Base-by-base conservation (phyloP, 345 rosid genomes). In the Bruguiera gymnorhiza region DNA sequence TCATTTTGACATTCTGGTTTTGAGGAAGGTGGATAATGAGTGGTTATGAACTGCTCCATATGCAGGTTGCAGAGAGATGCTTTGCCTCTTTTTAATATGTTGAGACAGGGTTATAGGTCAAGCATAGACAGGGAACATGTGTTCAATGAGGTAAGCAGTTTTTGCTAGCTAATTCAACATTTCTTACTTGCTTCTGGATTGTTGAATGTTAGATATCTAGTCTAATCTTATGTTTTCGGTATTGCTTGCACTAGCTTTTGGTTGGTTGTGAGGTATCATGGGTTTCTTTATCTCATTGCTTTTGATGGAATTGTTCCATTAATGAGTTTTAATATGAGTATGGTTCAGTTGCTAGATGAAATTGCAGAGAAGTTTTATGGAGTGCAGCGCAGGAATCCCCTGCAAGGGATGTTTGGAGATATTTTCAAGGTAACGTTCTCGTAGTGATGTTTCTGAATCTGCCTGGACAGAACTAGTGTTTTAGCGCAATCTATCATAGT, bases 31-130 rank as follows among this genome's bases (percentile, higher is more conserved):
- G 16, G 13, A 30, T 65, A 26, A 67, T 15, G 18, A 39, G 52
- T 23, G 29, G 19, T 56, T 74, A 54, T 9, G 32, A 55, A 75
- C 27, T 63, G 6, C 37, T 55, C 46, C 6, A 6, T 4, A 30
- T 73, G 76, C 91, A 96, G 98, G 80, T 68, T 96, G 85, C 81
- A 85, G 84, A 90, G 94, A 83, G 98, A 90, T 76, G 96, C 99
- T n/a, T 77, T 89, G 66, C 98, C 97, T 11, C 94, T 95, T 69
- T 95, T 95, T 83, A 89, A 85, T 59, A 88, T 87, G 96, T 74
- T 92, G 85, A 89, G 90, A 82, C 82, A 70, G 57, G 86, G 78
- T 68, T 95, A 75, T 82, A 92, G 80, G 82, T 46, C 92, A 21
- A 78, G 89, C 73, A 73, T 89, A 78, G 96, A 92, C 75, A 80